A percentile compares a stretch with the other conserved stretches of the same genome.
Conservation (phyloP, 164 flowering plant species). For the Sextonia rubra region DNA sequence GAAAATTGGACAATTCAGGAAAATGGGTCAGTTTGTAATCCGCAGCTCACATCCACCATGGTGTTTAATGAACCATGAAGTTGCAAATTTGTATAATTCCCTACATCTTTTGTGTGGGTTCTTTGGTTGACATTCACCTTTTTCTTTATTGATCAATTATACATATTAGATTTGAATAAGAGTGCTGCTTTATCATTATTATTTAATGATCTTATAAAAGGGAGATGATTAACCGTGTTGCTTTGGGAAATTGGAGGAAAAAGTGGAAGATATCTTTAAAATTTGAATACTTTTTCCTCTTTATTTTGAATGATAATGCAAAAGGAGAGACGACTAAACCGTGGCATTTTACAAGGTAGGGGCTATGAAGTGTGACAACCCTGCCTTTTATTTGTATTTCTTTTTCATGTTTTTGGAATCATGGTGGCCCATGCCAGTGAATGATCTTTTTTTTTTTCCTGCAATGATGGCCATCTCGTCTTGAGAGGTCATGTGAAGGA, state of each 20-base stretch:
- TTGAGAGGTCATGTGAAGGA: conserved; percentile 8
- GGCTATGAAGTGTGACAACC: conserved; percentile 40
- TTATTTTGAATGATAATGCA: conserved; percentile 16
- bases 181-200: neutral
- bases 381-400: conserved; percentile 16
- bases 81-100: too few relatives aligned
- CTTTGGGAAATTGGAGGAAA: conserved; percentile 11
- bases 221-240: conserved; percentile 11
- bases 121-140: too few relatives aligned
- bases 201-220: neutral
- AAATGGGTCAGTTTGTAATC: too few relatives aligned
- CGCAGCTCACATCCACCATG: too few relatives aligned
- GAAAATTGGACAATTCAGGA: too few relatives aligned
- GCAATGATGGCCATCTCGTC: conserved; percentile 39
- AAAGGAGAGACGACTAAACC: conserved; percentile 24
- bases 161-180: neutral
- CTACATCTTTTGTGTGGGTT: too few relatives aligned
- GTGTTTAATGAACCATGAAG: too few relatives aligned
- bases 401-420: conserved; percentile 23
- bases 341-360: conserved; percentile 32
- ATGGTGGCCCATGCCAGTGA: conserved; percentile 60
- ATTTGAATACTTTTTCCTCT: neutral
- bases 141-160: too few relatives aligned
- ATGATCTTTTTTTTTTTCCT: conserved; percentile 43
- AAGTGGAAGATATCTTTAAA: neutral